Evolutionary conservation across 352 stramenopile species (phyloP).

Genomic region (Phytophthora pisi): DNA sequence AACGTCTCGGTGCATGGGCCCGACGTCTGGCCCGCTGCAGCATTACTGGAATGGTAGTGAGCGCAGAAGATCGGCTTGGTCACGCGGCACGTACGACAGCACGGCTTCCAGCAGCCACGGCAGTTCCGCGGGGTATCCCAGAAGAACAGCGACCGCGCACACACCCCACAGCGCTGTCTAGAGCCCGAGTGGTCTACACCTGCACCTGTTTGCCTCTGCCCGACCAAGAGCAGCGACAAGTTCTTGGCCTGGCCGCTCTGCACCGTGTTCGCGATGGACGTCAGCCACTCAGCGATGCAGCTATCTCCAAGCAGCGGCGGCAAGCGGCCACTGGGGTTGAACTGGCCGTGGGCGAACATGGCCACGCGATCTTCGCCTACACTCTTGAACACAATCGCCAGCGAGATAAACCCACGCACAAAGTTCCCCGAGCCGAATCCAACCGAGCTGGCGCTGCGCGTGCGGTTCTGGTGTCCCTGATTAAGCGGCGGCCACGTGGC

Average conservation of each 20-base stretch:
- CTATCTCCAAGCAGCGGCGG: constrained; percentile 55
- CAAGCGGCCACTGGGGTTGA: constrained; percentile 63
- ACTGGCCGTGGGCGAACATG: constrained; percentile 74
- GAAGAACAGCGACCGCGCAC: constrained; percentile 61
- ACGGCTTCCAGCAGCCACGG: constrained; percentile 68
- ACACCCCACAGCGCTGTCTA: constrained; percentile 57
- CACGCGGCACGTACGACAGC: constrained; percentile 68
- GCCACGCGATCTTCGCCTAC: constrained; percentile 61
- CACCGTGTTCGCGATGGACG: constrained; percentile 65
- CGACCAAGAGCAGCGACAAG: constrained; percentile 60
- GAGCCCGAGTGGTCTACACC: constrained; percentile 8
- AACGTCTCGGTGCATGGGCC: constrained; percentile 77
- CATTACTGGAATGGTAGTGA: constrained; percentile 48
- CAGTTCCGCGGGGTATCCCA: constrained; percentile 67
- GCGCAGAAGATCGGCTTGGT: constrained; percentile 80
- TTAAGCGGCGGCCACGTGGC: constrained; percentile 36
- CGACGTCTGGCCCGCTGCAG: constrained; percentile 22
- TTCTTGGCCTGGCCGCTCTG: constrained; percentile 80
- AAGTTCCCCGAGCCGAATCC: constrained; percentile 33
- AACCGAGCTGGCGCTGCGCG: constrained; percentile 20
- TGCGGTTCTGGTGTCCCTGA: constrained; percentile 16
- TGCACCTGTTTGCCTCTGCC: constrained; percentile 17
- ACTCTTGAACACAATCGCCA: constrained; percentile 68
- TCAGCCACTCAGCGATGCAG: constrained; percentile 64
- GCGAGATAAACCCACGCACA: constrained; percentile 68